Percentiles rank a stretch among this genome's conserved stretches.
Conservation (phyloP, 2,329 filamentous ascomycete species). For the Colletotrichum cuscutae region DNA sequence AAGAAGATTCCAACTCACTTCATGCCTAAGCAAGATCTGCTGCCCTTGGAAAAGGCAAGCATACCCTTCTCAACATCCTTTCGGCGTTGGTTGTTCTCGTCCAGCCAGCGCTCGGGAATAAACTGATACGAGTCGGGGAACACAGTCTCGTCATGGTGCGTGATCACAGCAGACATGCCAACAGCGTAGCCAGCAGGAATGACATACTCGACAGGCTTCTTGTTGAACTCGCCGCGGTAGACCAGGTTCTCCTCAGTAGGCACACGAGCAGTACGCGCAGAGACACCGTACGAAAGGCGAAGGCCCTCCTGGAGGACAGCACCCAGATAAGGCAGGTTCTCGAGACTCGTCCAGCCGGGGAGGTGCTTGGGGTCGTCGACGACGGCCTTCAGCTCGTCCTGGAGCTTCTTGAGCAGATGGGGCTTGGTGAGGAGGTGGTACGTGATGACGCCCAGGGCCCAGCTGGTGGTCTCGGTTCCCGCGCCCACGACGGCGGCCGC, state of each 20-base stretch:
- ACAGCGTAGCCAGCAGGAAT: slow-evolving; percentile 50
- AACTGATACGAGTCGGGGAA: slow-evolving; percentile 51
- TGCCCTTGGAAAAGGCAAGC: slow-evolving; percentile 53
- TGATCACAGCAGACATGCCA: slow-evolving; percentile 49
- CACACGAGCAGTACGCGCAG: slow-evolving; percentile 41
- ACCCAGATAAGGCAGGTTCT: slow-evolving; percentile 48
- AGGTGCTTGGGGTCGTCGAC: slow-evolving; percentile 41
- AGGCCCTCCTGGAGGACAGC: slow-evolving; percentile 51
- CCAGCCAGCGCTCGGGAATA: slow-evolving; percentile 53
- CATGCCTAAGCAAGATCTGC: slow-evolving; percentile 53
- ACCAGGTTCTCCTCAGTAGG: slow-evolving; percentile 44
- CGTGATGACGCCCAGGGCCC: slow-evolving; percentile 46
- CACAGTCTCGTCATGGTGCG: slow-evolving; percentile 50
- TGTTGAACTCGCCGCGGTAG: slow-evolving; percentile 41
- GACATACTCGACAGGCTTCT: slow-evolving; percentile 40
- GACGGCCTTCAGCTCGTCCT: slow-evolving; percentile 41
- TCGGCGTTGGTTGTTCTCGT: slow-evolving; percentile 41
- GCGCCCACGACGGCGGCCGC: slow-evolving; percentile 33
- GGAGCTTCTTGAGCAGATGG: slow-evolving; percentile 41
- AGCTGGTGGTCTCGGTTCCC: slow-evolving; percentile 40
- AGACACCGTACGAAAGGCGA: slow-evolving; percentile 45
- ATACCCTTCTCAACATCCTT: slow-evolving; percentile 49
- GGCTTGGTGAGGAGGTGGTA: slow-evolving; percentile 49
- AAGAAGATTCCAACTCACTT: slow-evolving; percentile 39
- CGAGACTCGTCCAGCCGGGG: slow-evolving; percentile 44